Conservation (phyloP, 192 early-diverging fungal species). For the Dimargaris verticillata region DNA sequence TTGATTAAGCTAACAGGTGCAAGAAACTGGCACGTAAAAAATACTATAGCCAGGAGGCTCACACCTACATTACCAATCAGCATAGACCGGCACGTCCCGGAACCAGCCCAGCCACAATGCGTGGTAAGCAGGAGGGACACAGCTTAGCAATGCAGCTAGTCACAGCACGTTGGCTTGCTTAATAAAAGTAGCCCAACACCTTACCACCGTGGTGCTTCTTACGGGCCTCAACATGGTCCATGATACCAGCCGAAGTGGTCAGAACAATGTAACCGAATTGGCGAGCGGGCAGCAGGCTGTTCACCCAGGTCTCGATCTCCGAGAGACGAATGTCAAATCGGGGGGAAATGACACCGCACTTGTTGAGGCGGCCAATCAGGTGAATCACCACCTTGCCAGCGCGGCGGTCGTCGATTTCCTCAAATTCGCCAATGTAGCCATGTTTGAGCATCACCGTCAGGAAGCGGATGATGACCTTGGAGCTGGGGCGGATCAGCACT, state of each 20-base stretch:
- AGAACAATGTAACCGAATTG: conserved; percentile 92
- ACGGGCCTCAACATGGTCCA: conserved; percentile 99
- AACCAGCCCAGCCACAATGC: too few relatives aligned
- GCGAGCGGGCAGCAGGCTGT: conserved; percentile 93
- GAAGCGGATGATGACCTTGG: conserved; percentile 98
- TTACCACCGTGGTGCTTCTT: conserved; percentile 94
- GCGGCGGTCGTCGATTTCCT: conserved; percentile 96
- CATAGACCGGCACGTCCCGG: too few relatives aligned
- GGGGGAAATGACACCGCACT: conserved; percentile 98
- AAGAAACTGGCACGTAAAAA: too few relatives aligned
- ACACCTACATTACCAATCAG: too few relatives aligned
- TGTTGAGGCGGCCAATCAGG: conserved; percentile 96
- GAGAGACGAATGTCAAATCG: conserved; percentile 92
- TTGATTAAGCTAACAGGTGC: too few relatives aligned
- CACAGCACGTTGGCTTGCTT: conserved; percentile 12
- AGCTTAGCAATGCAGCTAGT: too few relatives aligned
- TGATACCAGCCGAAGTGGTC: conserved; percentile 92
- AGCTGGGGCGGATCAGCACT: conserved; percentile 89
- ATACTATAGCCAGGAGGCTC: too few relatives aligned
- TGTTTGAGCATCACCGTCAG: conserved; percentile 98
- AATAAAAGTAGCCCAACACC: conserved; percentile 92
- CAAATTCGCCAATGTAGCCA: conserved; percentile 98
- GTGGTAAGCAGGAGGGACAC: too few relatives aligned
- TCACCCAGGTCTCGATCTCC: conserved; percentile 93
- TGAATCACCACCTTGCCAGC: conserved; percentile 97